A percentile compares a stretch with the other conserved stretches of the same genome.
Evolutionary conservation across 371 early-diverging fungal species (phyloP).

Genomic region (Apophysomyces variabilis): DNA sequence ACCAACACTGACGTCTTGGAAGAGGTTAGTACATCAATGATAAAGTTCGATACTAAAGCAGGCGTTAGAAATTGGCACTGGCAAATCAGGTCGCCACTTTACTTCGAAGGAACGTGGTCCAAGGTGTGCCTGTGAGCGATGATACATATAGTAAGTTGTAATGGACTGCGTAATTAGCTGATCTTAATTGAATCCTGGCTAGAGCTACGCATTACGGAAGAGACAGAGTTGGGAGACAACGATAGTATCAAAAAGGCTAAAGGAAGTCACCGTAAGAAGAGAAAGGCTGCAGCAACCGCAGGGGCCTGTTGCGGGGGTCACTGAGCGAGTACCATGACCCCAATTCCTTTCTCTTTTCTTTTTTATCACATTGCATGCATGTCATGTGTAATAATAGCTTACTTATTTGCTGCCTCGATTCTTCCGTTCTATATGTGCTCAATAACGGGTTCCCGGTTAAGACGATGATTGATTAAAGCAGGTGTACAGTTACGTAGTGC

Average conservation of each 20-base stretch:
- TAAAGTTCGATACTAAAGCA: neutral
- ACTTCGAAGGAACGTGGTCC: slow-evolving; percentile 46
- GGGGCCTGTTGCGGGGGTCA: slow-evolving; percentile 31
- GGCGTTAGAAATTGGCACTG: slow-evolving; percentile 40
- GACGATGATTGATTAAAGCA: too few relatives aligned
- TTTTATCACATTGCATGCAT: too few relatives aligned
- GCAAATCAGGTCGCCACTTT: slow-evolving; percentile 45
- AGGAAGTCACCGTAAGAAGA: slow-evolving; percentile 40
- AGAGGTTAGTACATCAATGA: slow-evolving; percentile 31
- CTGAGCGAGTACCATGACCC: slow-evolving; percentile 5
- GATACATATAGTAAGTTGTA: slow-evolving; percentile 37
- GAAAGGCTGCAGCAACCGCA: slow-evolving; percentile 14
- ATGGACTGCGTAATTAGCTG: neutral
- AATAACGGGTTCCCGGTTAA: too few relatives aligned
- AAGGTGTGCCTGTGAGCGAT: slow-evolving; percentile 38
- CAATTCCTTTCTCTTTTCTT: neutral
- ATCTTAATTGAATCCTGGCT: neutral
- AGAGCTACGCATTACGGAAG: slow-evolving; percentile 52
- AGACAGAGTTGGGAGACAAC: slow-evolving; percentile 53
- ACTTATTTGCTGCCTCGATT: too few relatives aligned
- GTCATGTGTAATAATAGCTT: too few relatives aligned
- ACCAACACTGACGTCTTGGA: slow-evolving; percentile 48
- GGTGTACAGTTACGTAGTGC: too few relatives aligned
- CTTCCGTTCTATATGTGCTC: too few relatives aligned
- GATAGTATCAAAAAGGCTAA: slow-evolving; percentile 48